Percentiles rank a stretch among this genome's conserved stretches.
Evolutionary conservation across 176 grass and related monocot species (phyloP).

Genomic region (Zoysia pacifica): DNA sequence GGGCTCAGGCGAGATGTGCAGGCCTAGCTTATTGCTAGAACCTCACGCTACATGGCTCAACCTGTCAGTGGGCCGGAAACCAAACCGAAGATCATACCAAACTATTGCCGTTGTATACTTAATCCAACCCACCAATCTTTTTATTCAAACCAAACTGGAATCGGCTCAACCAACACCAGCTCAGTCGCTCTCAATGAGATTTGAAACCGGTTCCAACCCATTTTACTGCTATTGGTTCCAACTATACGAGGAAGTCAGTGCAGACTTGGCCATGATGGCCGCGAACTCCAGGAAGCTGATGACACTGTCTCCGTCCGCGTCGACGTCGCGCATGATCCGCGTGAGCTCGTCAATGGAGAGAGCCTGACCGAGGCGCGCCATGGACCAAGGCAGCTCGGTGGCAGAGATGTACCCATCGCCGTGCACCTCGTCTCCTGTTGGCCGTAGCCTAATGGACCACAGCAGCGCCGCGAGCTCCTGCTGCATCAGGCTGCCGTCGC

Average conservation of each 20-base stretch:
- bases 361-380: conserved; percentile 66
- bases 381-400: conserved; percentile 67
- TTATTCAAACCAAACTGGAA: too few species aligned
- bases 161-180: too few species aligned
- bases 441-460: conserved; percentile 60
- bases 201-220: too few species aligned
- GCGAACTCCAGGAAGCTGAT: conserved; percentile 80
- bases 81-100: too few species aligned
- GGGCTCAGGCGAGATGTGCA: too few species aligned
- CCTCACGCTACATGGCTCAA: too few species aligned
- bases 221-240: too few species aligned
- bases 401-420: conserved; percentile 73
- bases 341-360: conserved; percentile 72
- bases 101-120: too few species aligned
- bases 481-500: conserved; percentile 71
- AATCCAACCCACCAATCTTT: too few species aligned
- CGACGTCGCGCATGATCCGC: conserved; percentile 69
- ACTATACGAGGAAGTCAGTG: conserved; percentile 58
- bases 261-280: conserved; percentile 74
- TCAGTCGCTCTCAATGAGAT: too few species aligned
- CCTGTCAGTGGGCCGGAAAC: too few species aligned
- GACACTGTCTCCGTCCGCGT: conserved; percentile 66
- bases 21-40: too few species aligned
- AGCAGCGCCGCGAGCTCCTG: conserved; percentile 76
- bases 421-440: conserved; percentile 61